Evolutionary conservation across 306 rosid genomes (phyloP).

Genomic region (Quercus variabilis): DNA sequence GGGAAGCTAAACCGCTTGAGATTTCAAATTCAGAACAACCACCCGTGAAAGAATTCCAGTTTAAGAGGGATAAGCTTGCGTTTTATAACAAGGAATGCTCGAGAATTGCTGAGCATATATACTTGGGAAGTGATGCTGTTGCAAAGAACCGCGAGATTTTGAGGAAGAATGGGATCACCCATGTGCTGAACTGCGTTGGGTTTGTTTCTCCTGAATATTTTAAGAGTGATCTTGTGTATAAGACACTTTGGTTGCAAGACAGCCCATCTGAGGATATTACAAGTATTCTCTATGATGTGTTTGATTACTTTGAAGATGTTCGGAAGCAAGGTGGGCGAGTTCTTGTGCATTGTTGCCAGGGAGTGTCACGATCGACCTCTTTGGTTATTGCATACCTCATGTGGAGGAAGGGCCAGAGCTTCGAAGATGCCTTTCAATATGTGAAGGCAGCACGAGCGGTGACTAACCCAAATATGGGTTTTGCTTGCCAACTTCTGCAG

Average conservation of each 20-base stretch:
- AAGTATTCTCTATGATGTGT: slow-evolving; percentile 83
- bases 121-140: slow-evolving; percentile 89
- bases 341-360: slow-evolving; percentile 88
- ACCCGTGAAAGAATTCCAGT: slow-evolving; percentile 55
- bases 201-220: slow-evolving; percentile 94
- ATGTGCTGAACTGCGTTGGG: slow-evolving; percentile 91
- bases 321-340: slow-evolving; percentile 78
- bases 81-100: slow-evolving; percentile 87
- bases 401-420: slow-evolving; percentile 93
- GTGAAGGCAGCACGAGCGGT: slow-evolving; percentile 94
- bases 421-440: slow-evolving; percentile 83
- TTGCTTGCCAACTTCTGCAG: slow-evolving; percentile 83
- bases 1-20: slow-evolving; percentile 20
- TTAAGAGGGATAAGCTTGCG: slow-evolving; percentile 71
- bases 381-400: slow-evolving; percentile 91
- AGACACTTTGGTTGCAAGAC: slow-evolving; percentile 90
- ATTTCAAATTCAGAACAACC: slow-evolving; percentile 37
- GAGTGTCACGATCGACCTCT: slow-evolving; percentile 84
- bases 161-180: slow-evolving; percentile 72
- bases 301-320: slow-evolving; percentile 96
- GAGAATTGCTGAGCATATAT: slow-evolving; percentile 77
- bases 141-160: slow-evolving; percentile 80
- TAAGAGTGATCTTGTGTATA: slow-evolving; percentile 75
- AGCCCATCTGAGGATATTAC: slow-evolving; percentile 89
- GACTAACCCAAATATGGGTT: slow-evolving; percentile 89